These are phyloP conservation scores for Vitis hybrid DNA, from an alignment of 177 flowering plant genomes.

Conservation along the genomic window DNA sequence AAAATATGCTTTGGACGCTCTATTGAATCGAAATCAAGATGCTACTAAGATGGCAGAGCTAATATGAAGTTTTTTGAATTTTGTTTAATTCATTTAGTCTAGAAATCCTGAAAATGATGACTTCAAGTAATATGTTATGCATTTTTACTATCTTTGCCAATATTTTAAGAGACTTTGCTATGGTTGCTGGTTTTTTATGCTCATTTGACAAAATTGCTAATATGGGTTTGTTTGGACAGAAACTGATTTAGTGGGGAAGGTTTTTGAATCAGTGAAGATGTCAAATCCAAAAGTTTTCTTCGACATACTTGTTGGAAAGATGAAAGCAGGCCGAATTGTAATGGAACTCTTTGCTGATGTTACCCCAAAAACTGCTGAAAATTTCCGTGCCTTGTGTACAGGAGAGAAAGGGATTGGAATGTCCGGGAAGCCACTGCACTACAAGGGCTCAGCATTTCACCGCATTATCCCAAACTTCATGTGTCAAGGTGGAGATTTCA, in stretches of 20 bases:
- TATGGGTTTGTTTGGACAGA: not conserved
- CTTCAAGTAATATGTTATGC: not conserved
- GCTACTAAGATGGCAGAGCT: too few relatives aligned
- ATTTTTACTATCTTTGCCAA: not conserved
- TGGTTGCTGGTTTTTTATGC: not conserved
- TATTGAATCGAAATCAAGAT: too few relatives aligned
- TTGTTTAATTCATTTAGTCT: too few relatives aligned
- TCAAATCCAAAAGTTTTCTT: slow-evolving; percentile 75
- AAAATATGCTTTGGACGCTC: too few relatives aligned
- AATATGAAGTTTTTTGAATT: too few relatives aligned
- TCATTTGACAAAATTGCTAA: not conserved
- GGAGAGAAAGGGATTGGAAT: slow-evolving; percentile 72
- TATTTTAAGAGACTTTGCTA: not conserved
- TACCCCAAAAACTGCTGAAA: slow-evolving; percentile 64
- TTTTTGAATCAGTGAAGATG: slow-evolving; percentile 25
- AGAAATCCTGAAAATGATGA: too few relatives aligned
- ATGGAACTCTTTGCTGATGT: slow-evolving; percentile 62
- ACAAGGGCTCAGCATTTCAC: slow-evolving; percentile 68
- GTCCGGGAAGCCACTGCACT: slow-evolving; percentile 62
- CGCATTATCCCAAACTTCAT: slow-evolving; percentile 67
- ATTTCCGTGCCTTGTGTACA: slow-evolving; percentile 76
- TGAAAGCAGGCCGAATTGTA: slow-evolving; percentile 53
- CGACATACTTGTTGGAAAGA: slow-evolving; percentile 53
- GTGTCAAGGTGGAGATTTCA: slow-evolving; percentile 89
- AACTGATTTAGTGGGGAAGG: not conserved